Evolutionary conservation across 345 rosid species (phyloP).

Genomic region (Limnanthes douglasii): DNA sequence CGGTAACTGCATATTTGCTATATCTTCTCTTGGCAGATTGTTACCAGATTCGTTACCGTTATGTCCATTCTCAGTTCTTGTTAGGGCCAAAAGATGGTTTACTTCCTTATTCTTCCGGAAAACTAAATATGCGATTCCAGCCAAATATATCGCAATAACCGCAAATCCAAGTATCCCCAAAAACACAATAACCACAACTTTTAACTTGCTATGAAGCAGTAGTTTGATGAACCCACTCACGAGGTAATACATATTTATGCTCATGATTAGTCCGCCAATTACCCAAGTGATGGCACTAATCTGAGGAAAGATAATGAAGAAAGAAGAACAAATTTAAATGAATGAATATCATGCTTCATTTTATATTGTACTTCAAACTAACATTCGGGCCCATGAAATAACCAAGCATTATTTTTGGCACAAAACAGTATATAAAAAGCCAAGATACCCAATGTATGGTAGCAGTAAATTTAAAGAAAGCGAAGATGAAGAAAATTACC

Average conservation of each 20-base stretch:
- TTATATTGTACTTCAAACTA: too few species aligned
- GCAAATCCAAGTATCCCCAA: constrained; percentile 50
- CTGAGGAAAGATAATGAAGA: constrained; percentile 13
- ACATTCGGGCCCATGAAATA: too few species aligned
- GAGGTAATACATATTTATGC: constrained; percentile 59
- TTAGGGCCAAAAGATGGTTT: constrained; percentile 28
- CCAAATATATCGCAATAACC: constrained; percentile 43
- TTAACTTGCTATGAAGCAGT: constrained; percentile 30
- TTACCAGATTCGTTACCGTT: constrained; percentile 9
- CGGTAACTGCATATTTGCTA: constrained; percentile 57
- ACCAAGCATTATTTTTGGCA: too few species aligned
- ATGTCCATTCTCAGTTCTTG: constrained; percentile 16
- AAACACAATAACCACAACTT: constrained; percentile 24
- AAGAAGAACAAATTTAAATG: not conserved
- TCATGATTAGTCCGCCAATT: constrained; percentile 64
- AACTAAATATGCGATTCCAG: constrained; percentile 57
- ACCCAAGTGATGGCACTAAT: constrained; percentile 62
- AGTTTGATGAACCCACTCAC: constrained; percentile 38
- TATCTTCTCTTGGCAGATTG: constrained; percentile 49
- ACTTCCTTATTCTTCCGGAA: constrained; percentile 38
- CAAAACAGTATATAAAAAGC: too few species aligned
- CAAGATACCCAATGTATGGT: too few species aligned
- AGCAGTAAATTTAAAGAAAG: not conserved
- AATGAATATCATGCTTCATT: too few species aligned
- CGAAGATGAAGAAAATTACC: constrained; percentile 22